phyloP scores from a whole-genome alignment of 441 rosid species.

The Cnidoscolus chayamansa region DNA sequence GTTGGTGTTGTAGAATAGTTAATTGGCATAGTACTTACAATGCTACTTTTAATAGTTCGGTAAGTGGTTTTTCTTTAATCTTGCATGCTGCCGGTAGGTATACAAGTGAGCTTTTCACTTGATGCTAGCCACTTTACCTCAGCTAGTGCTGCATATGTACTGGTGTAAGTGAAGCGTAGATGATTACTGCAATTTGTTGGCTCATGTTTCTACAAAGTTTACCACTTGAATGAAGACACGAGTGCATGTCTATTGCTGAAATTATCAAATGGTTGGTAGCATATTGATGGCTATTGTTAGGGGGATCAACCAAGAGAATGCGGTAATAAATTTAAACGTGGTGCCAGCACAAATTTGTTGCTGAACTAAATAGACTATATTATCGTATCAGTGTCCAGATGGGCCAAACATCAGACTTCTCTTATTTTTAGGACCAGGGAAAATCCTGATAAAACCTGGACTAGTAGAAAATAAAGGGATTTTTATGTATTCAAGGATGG shows the following conservation, averaged over 20 bases:
- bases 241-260: background rate
- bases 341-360: background rate
- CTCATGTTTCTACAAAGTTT: background rate
- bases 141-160: background rate
- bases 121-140: background rate
- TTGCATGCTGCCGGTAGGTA: too few relatives aligned
- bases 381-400: background rate
- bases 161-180: background rate
- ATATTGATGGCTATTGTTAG: background rate
- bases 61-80: too few relatives aligned
- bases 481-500: slow-evolving; percentile 4
- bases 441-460: background rate
- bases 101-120: background rate
- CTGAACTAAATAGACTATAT: background rate
- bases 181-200: background rate
- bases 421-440: background rate
- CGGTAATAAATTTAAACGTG: background rate
- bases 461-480: background rate
- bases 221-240: background rate
- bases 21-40: background rate
- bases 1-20: background rate
- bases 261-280: background rate
- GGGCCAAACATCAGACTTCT: background rate
- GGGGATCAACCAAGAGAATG: background rate
- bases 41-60: background rate